Evolutionary conservation across 83 land plant species (phyloP), one percentile per base, ranked within the genome.

Genomic region (Larix sibirica): DNA sequence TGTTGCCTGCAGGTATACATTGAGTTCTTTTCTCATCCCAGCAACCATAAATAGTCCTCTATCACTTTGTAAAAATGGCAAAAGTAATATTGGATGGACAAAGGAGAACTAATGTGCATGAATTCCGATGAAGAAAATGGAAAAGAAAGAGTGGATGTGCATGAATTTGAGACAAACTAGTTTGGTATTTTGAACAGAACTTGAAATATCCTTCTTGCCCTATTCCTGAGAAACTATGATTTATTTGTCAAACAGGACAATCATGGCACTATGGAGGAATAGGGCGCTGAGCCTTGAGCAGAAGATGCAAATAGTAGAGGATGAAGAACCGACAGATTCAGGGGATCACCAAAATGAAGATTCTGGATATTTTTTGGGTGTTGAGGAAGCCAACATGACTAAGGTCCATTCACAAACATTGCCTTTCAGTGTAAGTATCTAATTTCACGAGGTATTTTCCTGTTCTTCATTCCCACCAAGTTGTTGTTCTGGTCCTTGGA

Each of bases 241-340:
- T 73, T 26, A 18, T 42, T 36, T 80, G 47, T 83, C 50, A 69
- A 3, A 78, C 90, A 97, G 99, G 90, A 96, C 98, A 73, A 93
- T 96, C 64, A 93, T 92, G 91, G 98, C 94, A 24, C 81, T 97
- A 16, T 97, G 99, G 99, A 96, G 88, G 82, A 92, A 92, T 33
- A 88, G 97, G 74, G 86, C 94, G 1, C 86, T 97, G 87, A 94
- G 87, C 69, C 94, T 89, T 73, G 98, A 97, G 88, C 95, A 97
- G 87, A 94, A 91, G 82, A 91, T 94, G 84, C 91, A 89, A 77
- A 86, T 95, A 60, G 92, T 90, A 26, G 97, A 89, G 71, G 95
- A 94, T 79, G 94, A 94, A 20, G 91, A 90, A 59, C 81, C 87
- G 20, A 88, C 89, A 61, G 95, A 92, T 31, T 54, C 90, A 79